A percentile compares a stretch with the other conserved stretches of the same genome.
phyloP scores from a whole-genome alignment of 2,329 filamentous ascomycete genomes.

The Pyricularia grisea region DNA sequence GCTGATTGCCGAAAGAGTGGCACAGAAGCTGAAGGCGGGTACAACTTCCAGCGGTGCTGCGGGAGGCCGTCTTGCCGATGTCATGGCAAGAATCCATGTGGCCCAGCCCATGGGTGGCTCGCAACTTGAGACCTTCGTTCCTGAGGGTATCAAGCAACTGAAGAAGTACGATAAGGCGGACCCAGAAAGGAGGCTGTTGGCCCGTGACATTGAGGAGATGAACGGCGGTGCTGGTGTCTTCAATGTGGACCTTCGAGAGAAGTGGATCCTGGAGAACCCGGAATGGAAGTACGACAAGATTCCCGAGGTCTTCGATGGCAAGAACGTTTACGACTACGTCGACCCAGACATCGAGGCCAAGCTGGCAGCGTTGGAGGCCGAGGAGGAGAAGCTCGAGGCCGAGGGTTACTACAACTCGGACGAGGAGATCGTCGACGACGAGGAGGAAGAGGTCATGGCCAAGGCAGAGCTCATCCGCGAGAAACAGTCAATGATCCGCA shows the following conservation, averaged over 20 bases:
- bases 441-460: conserved; percentile 77
- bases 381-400: conserved; percentile 85
- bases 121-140: conserved; percentile 74
- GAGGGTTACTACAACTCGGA: conserved; percentile 98
- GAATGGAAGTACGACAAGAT: conserved; percentile 97
- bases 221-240: conserved; percentile 93
- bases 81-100: conserved; percentile 91
- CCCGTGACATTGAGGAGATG: conserved; percentile 81
- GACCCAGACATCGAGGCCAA: conserved; percentile 95
- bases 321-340: conserved; percentile 96
- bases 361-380: conserved; percentile 82
- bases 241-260: conserved; percentile 83
- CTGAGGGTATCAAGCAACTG: conserved; percentile 68
- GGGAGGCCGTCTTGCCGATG: conserved; percentile 76
- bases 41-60: conserved; percentile 67
- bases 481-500: conserved; percentile 85
- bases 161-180: conserved; percentile 89
- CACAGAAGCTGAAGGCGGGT: conserved; percentile 91
- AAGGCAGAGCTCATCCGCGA: conserved; percentile 95
- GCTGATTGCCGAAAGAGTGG: conserved; percentile 84
- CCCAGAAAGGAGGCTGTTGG: conserved; percentile 71
- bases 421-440: conserved; percentile 72
- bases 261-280: conserved; percentile 77
- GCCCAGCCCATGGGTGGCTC: conserved; percentile 83
- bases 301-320: conserved; percentile 87